Evolutionary conservation across 2,329 filamentous ascomycete genomes (phyloP), one percentile per base, ranked within the genome.

Genomic region (Colletotrichum magnum): DNA sequence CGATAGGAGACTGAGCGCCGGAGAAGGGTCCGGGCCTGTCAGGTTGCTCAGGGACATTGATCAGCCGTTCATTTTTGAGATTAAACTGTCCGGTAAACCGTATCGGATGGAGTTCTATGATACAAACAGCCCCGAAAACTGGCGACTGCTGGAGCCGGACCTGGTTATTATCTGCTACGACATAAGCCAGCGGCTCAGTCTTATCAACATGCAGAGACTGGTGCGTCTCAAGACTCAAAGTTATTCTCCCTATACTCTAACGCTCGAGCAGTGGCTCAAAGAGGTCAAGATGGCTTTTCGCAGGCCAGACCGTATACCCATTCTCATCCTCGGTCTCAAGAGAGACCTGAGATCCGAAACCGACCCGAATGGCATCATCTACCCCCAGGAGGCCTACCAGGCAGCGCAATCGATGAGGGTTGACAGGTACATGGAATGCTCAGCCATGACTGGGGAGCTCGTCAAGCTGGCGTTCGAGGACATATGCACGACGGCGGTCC

Each of bases 341-440:
- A 82, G 89, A 68, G 89, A 91, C 73, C 77, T 90, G 61, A 81
- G 87, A 64, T 87, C 85, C 2, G 87, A 89, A 69, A 79, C 81
- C 13, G 88, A 90, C 73, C 87, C 87, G 2, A 88, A 89, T 68
- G 88, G 88, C 36, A 85, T 87, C 72, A 88, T 90, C 59, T 87
- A 88, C 70, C 89, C 89, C 12, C 86, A 90, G 70, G 89, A 91
- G 77, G 89, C 83, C 1, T 88, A 89, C 74, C 82, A 82, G 28
- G 76, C 85, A 58, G 85, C 89, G 24, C 88, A 90, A 74, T 83
- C 85, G 72, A 83, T 91, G 82, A 81, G 89, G 60, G 88, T 84
- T 54, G 89, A 91, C 77, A 87, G 86, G 71, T 91, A 91, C 73
- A 85, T 90, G 76, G 89, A 91, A 74, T 91, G 89, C 78, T 90